Base-by-base conservation (phyloP, 2,329 filamentous ascomycete genomes). In the Bisporella sp. region DNA sequence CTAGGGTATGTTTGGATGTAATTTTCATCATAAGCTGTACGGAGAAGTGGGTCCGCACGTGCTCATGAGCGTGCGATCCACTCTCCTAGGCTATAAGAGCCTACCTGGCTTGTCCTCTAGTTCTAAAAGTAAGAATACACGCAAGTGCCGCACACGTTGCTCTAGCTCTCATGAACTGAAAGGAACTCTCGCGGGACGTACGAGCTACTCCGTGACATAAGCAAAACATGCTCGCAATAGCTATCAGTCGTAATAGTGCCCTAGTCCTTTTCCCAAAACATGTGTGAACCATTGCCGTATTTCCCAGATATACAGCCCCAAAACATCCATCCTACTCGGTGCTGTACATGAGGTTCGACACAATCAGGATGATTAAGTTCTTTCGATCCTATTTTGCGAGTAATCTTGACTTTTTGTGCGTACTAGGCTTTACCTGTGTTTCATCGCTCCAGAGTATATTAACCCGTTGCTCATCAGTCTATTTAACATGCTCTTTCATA, bases 391-490 rank as follows among this genome's bases (percentile, higher is more conserved):
- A 37, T 37, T 37, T n/a, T 7, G 7, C 45, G n/a, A 37, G 48
- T 50, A 33, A 50, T 32, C 43, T 21, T 13, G 33, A 30, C 12
- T 35, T n/a, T 12, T 6, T 49, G 31, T 57, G 21, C 13, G n/a
- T 54, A 5, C 51, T 37, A 53, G 40, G 53, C 45, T 46, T 51
- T 45, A 45, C 49, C 53, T 31, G 52, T 13, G 43, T 52, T 40
- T 54, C 33, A 30, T 52, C 49, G 37, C 28, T 52, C 53, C 43
- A 54, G 9, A 51, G 33, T 7, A 55, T 35, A 5, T 30, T 41
- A 42, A 44, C 39, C 47, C 46, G 52, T 41, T 52, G 41, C 30
- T 55, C 44, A 1, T 55, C 37, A n/a, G 52, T 49, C 53, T 31
- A 50, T 31, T 41, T 47, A 8, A 53, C 12, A 45, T 55, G 40